Conservation (phyloP, 331 rosid species). For the Acacia pycnantha region DNA sequence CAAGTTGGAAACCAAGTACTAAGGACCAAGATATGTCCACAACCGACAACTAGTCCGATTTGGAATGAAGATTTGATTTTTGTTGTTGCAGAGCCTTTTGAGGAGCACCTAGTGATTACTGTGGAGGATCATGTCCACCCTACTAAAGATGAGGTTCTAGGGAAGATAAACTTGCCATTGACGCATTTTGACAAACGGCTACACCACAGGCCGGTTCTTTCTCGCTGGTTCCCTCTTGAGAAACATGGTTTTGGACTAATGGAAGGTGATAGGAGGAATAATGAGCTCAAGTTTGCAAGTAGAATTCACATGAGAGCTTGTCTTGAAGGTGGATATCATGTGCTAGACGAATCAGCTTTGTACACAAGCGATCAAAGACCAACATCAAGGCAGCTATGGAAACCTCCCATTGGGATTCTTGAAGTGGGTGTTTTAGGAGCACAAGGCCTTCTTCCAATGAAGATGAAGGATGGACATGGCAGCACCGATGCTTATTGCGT, state of each 20-base stretch:
- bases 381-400: conserved; percentile 90
- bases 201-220: conserved; percentile 76
- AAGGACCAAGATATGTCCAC: conserved; percentile 61
- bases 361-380: conserved; percentile 86
- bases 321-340: conserved; percentile 98
- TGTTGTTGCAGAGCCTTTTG: conserved; percentile 93
- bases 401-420: conserved; percentile 71
- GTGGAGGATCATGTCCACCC: conserved; percentile 77
- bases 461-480: conserved; percentile 74
- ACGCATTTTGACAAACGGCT: conserved; percentile 69
- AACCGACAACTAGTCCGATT: conserved; percentile 55
- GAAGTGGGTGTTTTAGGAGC: conserved; percentile 92
- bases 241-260: conserved; percentile 69
- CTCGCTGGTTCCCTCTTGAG: conserved; percentile 91
- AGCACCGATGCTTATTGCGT: conserved; percentile 84
- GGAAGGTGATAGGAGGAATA: conserved; percentile 82
- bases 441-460: conserved; percentile 87
- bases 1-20: conserved; percentile 81
- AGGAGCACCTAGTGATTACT: conserved; percentile 66
- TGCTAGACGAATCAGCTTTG: conserved; percentile 80
- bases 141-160: conserved; percentile 73
- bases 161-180: conserved; percentile 67
- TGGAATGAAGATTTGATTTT: conserved; percentile 94
- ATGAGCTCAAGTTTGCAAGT: conserved; percentile 80
- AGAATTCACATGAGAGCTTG: conserved; percentile 80